phyloP scores from a whole-genome alignment of 345 rosid species.

The Salix brachista region DNA sequence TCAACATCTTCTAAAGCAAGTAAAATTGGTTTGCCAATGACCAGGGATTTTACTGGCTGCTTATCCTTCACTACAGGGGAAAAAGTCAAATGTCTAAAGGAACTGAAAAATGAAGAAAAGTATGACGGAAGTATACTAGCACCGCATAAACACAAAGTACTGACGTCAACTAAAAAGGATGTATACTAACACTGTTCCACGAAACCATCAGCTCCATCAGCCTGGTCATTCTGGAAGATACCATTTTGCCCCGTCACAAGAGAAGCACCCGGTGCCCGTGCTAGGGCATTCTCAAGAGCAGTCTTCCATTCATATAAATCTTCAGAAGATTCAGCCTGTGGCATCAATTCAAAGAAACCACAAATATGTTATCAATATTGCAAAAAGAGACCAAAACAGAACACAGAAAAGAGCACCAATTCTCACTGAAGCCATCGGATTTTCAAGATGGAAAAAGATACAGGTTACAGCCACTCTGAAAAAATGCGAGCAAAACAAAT shows the following conservation, averaged over 20 bases:
- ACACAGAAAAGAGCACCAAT: neutral
- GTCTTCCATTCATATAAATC: constrained; percentile 88
- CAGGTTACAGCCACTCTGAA: neutral
- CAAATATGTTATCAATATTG: neutral
- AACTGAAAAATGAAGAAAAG: neutral
- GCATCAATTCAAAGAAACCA: constrained; percentile 8
- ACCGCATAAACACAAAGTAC: neutral
- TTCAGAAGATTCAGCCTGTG: constrained; percentile 81
- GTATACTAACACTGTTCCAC: constrained; percentile 33
- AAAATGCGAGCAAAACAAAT: neutral
- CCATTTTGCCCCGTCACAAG: constrained; percentile 79
- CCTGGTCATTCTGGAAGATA: constrained; percentile 59
- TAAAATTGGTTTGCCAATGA: constrained; percentile 77
- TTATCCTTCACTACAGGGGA: constrained; percentile 54
- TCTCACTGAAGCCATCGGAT: neutral
- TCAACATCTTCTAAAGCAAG: constrained; percentile 97
- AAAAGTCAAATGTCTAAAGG: neutral
- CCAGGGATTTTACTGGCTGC: constrained; percentile 46
- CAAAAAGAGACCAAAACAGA: neutral
- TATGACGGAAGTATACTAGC: too few relatives aligned
- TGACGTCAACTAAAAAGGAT: neutral
- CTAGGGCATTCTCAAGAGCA: constrained; percentile 86
- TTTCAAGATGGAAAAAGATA: neutral
- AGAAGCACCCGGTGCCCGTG: constrained; percentile 81
- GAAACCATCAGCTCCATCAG: constrained; percentile 45